These are phyloP conservation scores for Plantago coronopus DNA, from an alignment of 305 asterid species.

Conservation along the genomic window DNA sequence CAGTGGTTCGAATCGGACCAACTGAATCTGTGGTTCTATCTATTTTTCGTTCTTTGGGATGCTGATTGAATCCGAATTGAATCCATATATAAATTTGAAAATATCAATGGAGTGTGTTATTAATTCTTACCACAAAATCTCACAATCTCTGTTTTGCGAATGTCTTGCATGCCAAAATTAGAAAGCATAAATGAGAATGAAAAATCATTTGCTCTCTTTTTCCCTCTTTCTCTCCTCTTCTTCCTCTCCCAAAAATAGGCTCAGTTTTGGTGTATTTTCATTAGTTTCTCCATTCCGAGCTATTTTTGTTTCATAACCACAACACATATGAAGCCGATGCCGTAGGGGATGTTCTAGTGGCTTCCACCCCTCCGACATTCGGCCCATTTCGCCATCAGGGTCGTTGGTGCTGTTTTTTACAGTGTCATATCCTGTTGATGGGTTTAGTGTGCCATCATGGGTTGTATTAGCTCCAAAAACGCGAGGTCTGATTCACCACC, in stretches of 20 bases:
- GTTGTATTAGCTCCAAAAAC: slow-evolving; percentile 89
- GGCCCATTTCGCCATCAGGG: slow-evolving; percentile 43
- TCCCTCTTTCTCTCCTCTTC: slow-evolving; percentile 19
- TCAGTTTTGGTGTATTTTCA: slow-evolving; percentile 19
- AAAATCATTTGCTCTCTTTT: slow-evolving; percentile 14
- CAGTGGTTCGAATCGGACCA: no score
- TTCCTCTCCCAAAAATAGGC: slow-evolving; percentile 17
- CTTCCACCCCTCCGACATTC: slow-evolving; percentile 23
- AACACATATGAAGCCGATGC: slow-evolving; percentile 22
- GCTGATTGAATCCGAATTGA: no score
- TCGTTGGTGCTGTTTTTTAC: slow-evolving; percentile 20
- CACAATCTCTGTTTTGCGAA: no score
- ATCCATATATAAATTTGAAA: no score
- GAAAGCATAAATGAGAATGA: neutral
- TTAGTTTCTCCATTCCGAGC: neutral
- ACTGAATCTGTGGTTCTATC: no score
- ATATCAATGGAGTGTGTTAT: no score
- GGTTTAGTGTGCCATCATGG: slow-evolving; percentile 97
- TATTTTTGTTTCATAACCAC: slow-evolving; percentile 4
- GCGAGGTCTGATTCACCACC: slow-evolving; percentile 43
- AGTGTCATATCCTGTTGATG: slow-evolving; percentile 45
- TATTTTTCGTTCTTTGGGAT: no score
- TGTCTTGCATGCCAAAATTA: no score
- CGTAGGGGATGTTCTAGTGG: slow-evolving; percentile 26
- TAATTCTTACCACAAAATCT: no score